These are phyloP conservation scores for Fraxinus xanthoxyloides DNA, from an alignment of 305 asterid genomes.

Conservation along the genomic window DNA sequence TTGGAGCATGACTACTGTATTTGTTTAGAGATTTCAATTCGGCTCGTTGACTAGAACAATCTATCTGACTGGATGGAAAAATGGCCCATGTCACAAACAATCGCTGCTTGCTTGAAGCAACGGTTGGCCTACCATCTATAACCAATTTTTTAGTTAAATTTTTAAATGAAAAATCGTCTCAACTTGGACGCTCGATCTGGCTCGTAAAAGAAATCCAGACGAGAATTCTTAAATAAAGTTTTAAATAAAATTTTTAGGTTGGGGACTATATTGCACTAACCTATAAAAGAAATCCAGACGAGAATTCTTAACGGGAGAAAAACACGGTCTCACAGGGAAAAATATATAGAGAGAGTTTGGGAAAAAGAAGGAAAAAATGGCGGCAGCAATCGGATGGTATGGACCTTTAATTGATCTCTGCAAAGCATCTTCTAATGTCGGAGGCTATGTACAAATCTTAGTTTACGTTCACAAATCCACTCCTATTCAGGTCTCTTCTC, in stretches of 20 bases:
- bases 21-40: background rate
- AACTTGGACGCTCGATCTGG: background rate
- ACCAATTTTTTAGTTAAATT: no score
- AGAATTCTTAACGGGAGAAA: background rate
- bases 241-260: no score
- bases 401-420: slow-evolving; percentile 67
- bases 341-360: background rate
- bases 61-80: background rate
- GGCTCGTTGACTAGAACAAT: background rate
- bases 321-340: background rate
- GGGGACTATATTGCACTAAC: background rate
- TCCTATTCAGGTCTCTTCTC: slow-evolving; percentile 56
- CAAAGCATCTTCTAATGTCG: slow-evolving; percentile 50
- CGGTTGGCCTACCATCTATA: no score
- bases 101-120: background rate
- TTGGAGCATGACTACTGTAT: background rate
- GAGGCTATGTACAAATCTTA: slow-evolving; percentile 58
- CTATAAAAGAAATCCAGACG: background rate
- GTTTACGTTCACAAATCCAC: slow-evolving; percentile 60
- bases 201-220: no score
- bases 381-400: slow-evolving; percentile 71
- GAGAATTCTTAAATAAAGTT: no score
- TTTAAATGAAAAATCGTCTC: background rate
- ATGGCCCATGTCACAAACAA: background rate
- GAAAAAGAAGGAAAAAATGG: slow-evolving; percentile 13